Evolutionary conservation across 805 yeast genomes (phyloP).

Genomic region (Nakazawaea anatomiae): DNA sequence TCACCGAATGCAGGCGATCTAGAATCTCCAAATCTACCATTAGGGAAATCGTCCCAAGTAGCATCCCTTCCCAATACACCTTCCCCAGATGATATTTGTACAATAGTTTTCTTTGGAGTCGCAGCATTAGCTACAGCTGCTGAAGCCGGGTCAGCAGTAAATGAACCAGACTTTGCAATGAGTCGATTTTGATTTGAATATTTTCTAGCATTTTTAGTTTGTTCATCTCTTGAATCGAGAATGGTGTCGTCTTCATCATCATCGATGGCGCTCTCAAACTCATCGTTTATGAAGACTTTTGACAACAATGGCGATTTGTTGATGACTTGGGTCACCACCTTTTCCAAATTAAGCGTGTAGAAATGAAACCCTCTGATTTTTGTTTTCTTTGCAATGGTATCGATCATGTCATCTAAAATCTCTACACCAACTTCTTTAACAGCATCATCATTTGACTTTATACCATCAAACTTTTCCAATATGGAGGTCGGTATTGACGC

Average conservation of each 20-base stretch:
- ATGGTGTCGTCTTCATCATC: conserved; percentile 33
- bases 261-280: conserved; percentile 30
- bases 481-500: conserved; percentile 69
- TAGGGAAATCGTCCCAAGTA: conserved; percentile 96
- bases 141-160: neutral
- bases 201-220: conserved; percentile 14
- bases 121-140: neutral
- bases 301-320: conserved; percentile 52
- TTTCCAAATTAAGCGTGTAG: conserved; percentile 88
- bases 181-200: conserved; percentile 20
- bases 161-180: conserved; percentile 17
- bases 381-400: conserved; percentile 47
- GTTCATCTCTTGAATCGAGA: conserved; percentile 17
- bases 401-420: conserved; percentile 57
- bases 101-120: conserved; percentile 46
- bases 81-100: conserved; percentile 78
- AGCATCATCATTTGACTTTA: conserved; percentile 67
- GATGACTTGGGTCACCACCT: conserved; percentile 82
- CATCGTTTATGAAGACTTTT: conserved; percentile 35
- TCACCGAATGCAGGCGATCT: conserved; percentile 97
- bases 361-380: conserved; percentile 83
- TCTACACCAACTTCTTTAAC: conserved; percentile 84
- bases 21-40: conserved; percentile 93
- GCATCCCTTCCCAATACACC: conserved; percentile 85
- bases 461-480: conserved; percentile 47